These are phyloP conservation scores for Phallus indusiatus DNA, from an alignment of 768 basidiomycete genomes.

Conservation along the genomic window DNA sequence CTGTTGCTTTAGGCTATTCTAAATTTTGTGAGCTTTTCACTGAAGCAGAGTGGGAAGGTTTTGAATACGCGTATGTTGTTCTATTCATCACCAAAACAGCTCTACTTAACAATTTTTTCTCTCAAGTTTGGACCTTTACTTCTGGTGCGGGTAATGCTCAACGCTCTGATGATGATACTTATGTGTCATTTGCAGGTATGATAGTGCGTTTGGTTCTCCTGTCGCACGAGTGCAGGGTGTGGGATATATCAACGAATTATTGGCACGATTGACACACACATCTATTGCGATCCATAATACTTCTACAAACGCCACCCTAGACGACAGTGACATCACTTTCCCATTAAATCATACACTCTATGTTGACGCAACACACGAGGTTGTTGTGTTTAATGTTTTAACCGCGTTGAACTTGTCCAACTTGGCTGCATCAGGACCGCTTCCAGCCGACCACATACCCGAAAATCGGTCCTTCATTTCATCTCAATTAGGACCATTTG, in stretches of 20 bases:
- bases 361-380: conserved; percentile 30
- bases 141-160: conserved; percentile 34
- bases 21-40: conserved; percentile 89
- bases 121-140: conserved; percentile 50
- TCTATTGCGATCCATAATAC: conserved; percentile 64
- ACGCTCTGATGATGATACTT: not conserved
- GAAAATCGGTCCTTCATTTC: conserved; percentile 18
- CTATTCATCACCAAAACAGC: not conserved
- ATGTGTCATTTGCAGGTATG: conserved; percentile 33
- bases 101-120: not conserved
- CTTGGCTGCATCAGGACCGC: conserved; percentile 23
- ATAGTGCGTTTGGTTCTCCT: conserved; percentile 74
- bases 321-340: conserved; percentile 41
- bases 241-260: conserved; percentile 74
- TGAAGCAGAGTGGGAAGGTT: conserved; percentile 88
- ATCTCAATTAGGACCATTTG: conserved; percentile 29
- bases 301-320: conserved; percentile 76
- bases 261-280: conserved; percentile 73
- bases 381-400: conserved; percentile 27
- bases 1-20: conserved; percentile 85
- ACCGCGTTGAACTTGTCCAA: conserved; percentile 31
- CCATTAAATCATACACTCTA: conserved; percentile 19
- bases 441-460: conserved; percentile 18
- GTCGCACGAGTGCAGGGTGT: conserved; percentile 67
- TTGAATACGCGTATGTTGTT: conserved; percentile 64